Evolutionary conservation across 2,329 filamentous ascomycete genomes (phyloP), one percentile per base, ranked within the genome.

Genomic region (Pseudogymnoascus sp.): DNA sequence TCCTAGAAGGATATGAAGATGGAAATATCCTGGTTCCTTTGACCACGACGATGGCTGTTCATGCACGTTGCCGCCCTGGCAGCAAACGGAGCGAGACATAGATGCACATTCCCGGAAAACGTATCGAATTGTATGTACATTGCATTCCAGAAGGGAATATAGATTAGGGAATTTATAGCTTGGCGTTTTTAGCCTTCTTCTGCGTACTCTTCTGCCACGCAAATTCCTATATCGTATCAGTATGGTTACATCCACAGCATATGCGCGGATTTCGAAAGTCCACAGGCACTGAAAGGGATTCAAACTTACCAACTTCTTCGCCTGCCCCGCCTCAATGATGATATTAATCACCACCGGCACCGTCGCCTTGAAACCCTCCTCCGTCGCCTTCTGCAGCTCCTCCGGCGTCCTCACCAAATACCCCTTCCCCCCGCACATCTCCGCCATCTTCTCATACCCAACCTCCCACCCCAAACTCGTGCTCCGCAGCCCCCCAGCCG

Each of bases 341-440:
- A 85, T 76, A 74, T 85, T 85, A 1, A 85, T 76, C 7, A 85
- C 74, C 1, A 79, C 79, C 0, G 81, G 79, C 11, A 76, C 78
- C 33, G 72, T 76, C 8, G 77, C 75, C 64, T 75, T 70, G 66
- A 80, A 85, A 0, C 82, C 83, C 62, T 78, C 76, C 63, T 77
- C 72, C 6, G 81, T 81, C n/a, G 81, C 82, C 61, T 69, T 72
- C 64, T 75, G 75, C 64, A 85, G 70, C 68, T 84, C 81, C 53
- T 80, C 75, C n/a, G 81, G 76, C 12, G 77, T 82, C 41, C 79
- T 73, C 2, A 81, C 81, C 62, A 82, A 74, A 66, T 76, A 81
- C 2, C 82, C 83, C 61, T 77, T 76, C 1, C 82, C 82, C 6
- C 83, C 82, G 63, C 80, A 80, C 74, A 81, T 81, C 62, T 81